Base-by-base conservation (phyloP, 2,329 filamentous ascomycete species). In the Simplicillium aogashimaense region DNA sequence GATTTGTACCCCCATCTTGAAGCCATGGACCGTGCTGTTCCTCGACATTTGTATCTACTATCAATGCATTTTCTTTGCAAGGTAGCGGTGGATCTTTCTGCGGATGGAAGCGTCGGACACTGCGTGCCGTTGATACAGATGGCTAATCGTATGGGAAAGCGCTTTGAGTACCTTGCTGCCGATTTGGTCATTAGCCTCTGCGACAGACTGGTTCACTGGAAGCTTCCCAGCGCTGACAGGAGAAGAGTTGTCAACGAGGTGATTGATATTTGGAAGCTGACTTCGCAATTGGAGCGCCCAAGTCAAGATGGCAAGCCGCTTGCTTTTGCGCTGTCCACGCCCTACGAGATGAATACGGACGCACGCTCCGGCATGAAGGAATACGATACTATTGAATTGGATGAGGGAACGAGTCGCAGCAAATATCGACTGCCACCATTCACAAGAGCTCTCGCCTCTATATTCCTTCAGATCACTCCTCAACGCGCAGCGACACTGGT, bases 221-320 rank as follows among this genome's bases (percentile, higher is more conserved):
- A 25, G 20, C 20, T 2, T 37, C 28, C 34, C 16, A 58, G 12
- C 13, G 11, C 31, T 29, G 20, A 16, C 18, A 16, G 31, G 12
- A 20, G 6, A 35, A 7, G 31, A 32, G 9, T 36, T 14, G 36
- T 56, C 32, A 39, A 50, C 0, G 58, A 63, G 43, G 48, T 64
- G 4, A 31, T 61, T 25, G 50, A 51, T 11, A 42, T 64, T 39
- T 65, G 62, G 62, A 55, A 56, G 47, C 57, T 61, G 41, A 43
- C 63, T 12, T 60, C 62, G 2, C 56, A 59, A 38, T 45, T 64
- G 31, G 53, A 48, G 33, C 53, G 61, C 10, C 43, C 38, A 5
- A 52, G 53, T n/a, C 54, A 58, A 33, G 28, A 41, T 7, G 39
- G 39, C 10, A 34, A 47, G 12, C 36, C 39, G 1, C 40, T 50